phyloP scores from a whole-genome alignment of 2,329 filamentous ascomycete genomes.

The Chrysoporthe cubensis region DNA sequence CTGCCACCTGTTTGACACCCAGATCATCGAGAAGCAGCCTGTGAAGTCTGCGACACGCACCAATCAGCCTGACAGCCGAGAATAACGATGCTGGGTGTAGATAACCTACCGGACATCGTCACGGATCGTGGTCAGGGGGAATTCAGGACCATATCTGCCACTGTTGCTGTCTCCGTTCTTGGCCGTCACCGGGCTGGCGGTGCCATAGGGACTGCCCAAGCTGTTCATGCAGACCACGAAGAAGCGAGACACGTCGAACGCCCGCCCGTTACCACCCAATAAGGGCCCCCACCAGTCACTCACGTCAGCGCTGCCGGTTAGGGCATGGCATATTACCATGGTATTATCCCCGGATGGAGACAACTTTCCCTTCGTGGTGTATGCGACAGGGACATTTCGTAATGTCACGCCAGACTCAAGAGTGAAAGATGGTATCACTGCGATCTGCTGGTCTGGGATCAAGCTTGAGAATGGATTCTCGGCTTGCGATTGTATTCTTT shows the following conservation, averaged over 20 bases:
- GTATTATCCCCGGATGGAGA: conserved; percentile 64
- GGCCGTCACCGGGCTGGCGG: conserved; percentile 84
- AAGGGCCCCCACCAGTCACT: conserved; percentile 88
- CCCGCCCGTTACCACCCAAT: conserved; percentile 75
- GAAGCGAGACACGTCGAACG: conserved; percentile 81
- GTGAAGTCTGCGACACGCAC: conserved; percentile 62
- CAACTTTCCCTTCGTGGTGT: conserved; percentile 67
- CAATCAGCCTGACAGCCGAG: not conserved
- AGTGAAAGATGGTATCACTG: conserved; percentile 84
- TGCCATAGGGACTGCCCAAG: conserved; percentile 82
- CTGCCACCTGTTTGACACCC: conserved; percentile 76
- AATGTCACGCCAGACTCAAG: conserved; percentile 90
- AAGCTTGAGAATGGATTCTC: conserved; percentile 90
- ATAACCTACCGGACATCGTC: conserved; percentile 86
- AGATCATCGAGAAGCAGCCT: conserved; percentile 79
- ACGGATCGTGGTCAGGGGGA: conserved; percentile 90
- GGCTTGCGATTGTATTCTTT: conserved; percentile 70
- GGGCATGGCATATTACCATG: conserved; percentile 80
- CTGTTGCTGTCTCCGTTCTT: conserved; percentile 78
- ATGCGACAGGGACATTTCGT: conserved; percentile 73
- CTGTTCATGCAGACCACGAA: conserved; percentile 88
- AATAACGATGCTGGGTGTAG: not conserved
- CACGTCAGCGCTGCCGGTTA: conserved; percentile 85
- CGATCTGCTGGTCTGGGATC: conserved; percentile 87
- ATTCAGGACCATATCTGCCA: conserved; percentile 89